A percentile compares a stretch with the other conserved stretches of the same genome.
phyloP scores from a whole-genome alignment of 306 rosid genomes.

The Cucurbita pepo region DNA sequence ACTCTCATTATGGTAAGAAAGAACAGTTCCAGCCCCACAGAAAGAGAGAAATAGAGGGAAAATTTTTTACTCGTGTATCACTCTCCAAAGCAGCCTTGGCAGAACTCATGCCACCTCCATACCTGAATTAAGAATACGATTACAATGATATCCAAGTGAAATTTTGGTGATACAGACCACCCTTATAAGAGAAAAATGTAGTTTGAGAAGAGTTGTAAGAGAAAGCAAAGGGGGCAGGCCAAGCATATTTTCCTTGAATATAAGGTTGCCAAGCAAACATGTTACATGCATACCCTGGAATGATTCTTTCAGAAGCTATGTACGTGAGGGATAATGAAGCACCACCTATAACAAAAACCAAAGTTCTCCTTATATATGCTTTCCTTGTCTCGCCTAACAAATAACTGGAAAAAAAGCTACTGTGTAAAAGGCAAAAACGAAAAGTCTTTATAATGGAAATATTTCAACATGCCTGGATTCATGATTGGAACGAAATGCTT shows the following conservation, averaged over 20 bases:
- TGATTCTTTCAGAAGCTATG: constrained; percentile 87
- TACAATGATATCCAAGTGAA: neutral
- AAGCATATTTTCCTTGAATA: neutral
- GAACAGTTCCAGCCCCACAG: neutral
- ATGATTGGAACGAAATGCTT: constrained; percentile 84
- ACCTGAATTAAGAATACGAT: constrained; percentile 23
- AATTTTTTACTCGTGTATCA: constrained; percentile 62
- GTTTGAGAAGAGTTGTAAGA: neutral
- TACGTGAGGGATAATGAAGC: constrained; percentile 87
- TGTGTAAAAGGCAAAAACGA: neutral
- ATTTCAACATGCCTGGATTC: constrained; percentile 42
- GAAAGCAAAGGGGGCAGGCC: neutral
- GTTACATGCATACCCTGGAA: constrained; percentile 61
- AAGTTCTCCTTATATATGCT: neutral
- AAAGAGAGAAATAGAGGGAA: neutral
- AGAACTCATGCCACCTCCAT: constrained; percentile 99
- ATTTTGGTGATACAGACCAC: neutral
- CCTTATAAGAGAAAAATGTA: neutral
- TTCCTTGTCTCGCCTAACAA: neutral
- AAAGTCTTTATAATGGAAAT: neutral
- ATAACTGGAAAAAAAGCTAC: neutral
- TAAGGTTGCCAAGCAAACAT: neutral
- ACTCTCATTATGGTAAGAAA: neutral
- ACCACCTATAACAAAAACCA: constrained; percentile 43
- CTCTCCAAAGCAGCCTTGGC: constrained; percentile 98